A percentile compares a stretch with the other conserved stretches of the same genome.
Evolutionary conservation across 257 asterid species (phyloP).

Genomic region (Nicotiana undulata): DNA sequence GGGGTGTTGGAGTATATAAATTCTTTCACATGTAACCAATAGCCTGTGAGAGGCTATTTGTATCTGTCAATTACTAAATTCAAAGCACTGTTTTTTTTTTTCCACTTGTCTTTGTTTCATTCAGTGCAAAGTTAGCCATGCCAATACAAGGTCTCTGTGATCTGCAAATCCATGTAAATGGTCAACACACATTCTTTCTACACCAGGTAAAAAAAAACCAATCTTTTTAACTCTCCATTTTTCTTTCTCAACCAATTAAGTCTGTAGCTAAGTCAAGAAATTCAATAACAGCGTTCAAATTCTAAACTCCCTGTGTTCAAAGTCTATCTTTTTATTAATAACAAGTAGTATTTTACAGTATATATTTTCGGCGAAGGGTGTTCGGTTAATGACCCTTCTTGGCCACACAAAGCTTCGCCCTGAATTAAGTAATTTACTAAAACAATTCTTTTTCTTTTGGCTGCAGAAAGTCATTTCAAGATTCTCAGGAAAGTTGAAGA

Average conservation of each 20-base stretch:
- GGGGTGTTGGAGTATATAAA: neutral
- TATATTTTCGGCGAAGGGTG: too few species aligned
- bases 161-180: slow-evolving; percentile 67
- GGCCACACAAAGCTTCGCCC: too few species aligned
- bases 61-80: neutral
- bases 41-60: neutral
- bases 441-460: neutral
- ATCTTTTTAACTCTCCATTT: neutral
- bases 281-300: too few species aligned
- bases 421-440: neutral
- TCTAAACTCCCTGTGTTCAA: too few species aligned
- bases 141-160: slow-evolving; percentile 35
- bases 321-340: too few species aligned
- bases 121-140: slow-evolving; percentile 40
- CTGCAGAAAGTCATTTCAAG: slow-evolving; percentile 52
- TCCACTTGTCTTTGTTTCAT: slow-evolving; percentile 18
- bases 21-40: neutral
- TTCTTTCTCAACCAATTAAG: too few species aligned
- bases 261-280: too few species aligned
- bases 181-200: slow-evolving; percentile 68
- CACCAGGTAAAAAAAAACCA: slow-evolving; percentile 41
- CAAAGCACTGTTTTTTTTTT: neutral
- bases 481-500: slow-evolving; percentile 44
- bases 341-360: too few species aligned
- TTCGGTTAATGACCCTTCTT: too few species aligned